Evolutionary conservation across 148 eudicot genomes (phyloP).

Genomic region (Rhododendron simsii): DNA sequence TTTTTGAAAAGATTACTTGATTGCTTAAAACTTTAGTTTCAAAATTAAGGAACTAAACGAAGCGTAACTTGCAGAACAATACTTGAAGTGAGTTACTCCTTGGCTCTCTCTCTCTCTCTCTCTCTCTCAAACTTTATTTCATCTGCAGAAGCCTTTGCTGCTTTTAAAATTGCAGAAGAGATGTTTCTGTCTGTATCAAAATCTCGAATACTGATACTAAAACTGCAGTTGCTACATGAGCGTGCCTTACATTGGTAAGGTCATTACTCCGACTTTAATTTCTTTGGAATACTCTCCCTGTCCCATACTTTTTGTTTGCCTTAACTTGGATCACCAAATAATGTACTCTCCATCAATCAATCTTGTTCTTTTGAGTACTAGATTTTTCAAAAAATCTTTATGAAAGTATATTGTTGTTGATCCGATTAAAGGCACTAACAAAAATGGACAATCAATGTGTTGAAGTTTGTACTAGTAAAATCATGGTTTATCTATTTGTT

Average conservation of each 20-base stretch:
- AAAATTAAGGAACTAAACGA: not conserved
- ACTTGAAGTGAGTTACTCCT: not conserved
- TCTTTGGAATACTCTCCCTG: not conserved
- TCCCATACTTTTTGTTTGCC: not conserved
- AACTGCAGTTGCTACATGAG: constrained; percentile 92
- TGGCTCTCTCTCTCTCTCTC: too few species aligned
- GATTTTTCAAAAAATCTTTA: not conserved
- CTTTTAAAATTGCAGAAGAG: constrained; percentile 68
- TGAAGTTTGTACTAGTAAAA: not conserved
- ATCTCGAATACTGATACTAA: constrained; percentile 65
- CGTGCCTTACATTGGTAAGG: constrained; percentile 75
- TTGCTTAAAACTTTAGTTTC: not conserved
- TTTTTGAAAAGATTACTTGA: not conserved
- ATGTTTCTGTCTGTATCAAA: constrained; percentile 76
- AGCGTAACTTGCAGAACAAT: not conserved
- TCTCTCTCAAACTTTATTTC: too few species aligned
- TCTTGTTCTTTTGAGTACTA: not conserved
- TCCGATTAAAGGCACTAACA: not conserved
- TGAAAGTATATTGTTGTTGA: not conserved
- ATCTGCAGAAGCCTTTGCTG: constrained; percentile 75
- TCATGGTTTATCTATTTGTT: not conserved
- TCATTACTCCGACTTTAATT: not conserved
- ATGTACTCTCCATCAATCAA: not conserved
- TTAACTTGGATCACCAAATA: not conserved
- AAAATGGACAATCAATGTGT: not conserved